Percentiles rank a stretch among this genome's conserved stretches.
These are phyloP conservation scores for Candida xyloterini DNA, from an alignment of 805 yeast genomes.

Conservation along the genomic window DNA sequence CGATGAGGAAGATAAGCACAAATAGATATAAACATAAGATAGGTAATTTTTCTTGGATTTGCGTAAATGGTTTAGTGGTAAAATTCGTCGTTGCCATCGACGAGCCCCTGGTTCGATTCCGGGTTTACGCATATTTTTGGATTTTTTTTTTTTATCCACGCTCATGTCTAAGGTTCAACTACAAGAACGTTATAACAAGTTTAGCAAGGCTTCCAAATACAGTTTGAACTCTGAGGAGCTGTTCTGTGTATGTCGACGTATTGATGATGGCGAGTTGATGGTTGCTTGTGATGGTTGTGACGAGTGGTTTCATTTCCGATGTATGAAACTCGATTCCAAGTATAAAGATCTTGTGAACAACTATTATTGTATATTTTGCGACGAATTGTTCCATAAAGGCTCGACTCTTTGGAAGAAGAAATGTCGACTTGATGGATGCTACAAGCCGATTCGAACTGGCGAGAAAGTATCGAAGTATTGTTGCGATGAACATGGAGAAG, in stretches of 20 bases:
- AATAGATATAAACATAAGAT: conserved; percentile 1
- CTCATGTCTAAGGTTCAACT: conserved; percentile 18
- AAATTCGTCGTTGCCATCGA: conserved; percentile 30
- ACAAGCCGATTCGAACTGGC: conserved; percentile 43
- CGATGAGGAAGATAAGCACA: conserved; percentile 22
- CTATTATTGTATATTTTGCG: conserved; percentile 75
- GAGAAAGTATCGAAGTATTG: conserved; percentile 56
- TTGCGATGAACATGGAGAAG: conserved; percentile 62
- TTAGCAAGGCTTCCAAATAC: conserved; percentile 35
- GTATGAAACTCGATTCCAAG: conserved; percentile 57
- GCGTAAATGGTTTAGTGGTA: conserved; percentile 31
- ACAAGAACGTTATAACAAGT: conserved; percentile 30
- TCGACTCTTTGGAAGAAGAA: conserved; percentile 69
- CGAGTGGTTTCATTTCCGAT: conserved; percentile 88
- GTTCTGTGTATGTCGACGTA: conserved; percentile 73
- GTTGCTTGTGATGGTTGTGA: conserved; percentile 95
- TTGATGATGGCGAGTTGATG: conserved; percentile 82
- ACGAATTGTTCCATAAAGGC: conserved; percentile 43
- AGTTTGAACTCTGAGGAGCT: conserved; percentile 57
- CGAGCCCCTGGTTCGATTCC: conserved; percentile 32
- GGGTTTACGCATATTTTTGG: conserved; percentile 25
- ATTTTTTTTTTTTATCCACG: not conserved
- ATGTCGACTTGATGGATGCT: conserved; percentile 63
- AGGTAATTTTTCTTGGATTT: not conserved
- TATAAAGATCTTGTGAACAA: conserved; percentile 56